Conservation (phyloP, 2,329 filamentous ascomycete species). For the Lojkania enalia region DNA sequence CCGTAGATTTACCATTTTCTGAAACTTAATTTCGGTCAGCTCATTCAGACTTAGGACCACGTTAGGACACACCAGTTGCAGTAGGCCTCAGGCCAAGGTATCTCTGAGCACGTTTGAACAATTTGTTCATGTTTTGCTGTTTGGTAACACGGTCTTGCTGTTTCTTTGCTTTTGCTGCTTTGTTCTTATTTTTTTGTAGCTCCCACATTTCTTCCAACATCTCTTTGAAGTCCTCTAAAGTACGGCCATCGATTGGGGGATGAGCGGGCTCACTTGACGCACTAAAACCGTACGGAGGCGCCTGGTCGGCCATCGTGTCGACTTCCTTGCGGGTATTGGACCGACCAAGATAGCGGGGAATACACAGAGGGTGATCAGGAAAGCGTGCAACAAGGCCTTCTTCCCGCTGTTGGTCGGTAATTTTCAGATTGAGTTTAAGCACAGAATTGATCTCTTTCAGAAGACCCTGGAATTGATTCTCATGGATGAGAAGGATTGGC, state of each 20-base stretch:
- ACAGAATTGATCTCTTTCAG: constrained; percentile 65
- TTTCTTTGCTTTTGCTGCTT: constrained; percentile 54
- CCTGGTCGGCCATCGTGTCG: constrained; percentile 39
- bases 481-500: constrained; percentile 69
- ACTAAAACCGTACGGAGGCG: constrained; percentile 19
- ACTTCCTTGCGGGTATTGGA: constrained; percentile 53
- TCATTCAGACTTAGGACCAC: too few relatives aligned
- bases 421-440: constrained; percentile 58
- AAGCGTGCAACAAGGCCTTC: constrained; percentile 67
- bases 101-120: constrained; percentile 66
- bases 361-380: constrained; percentile 60
- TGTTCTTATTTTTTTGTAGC: constrained; percentile 55
- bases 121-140: constrained; percentile 57
- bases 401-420: constrained; percentile 59
- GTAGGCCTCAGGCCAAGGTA: constrained; percentile 69
- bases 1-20: too few relatives aligned
- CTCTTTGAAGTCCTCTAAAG: constrained; percentile 55
- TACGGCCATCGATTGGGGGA: constrained; percentile 37
- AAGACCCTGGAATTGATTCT: constrained; percentile 66
- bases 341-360: constrained; percentile 69
- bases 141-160: constrained; percentile 53
- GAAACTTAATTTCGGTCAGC: too few relatives aligned
- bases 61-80: neutral
- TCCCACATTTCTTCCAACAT: constrained; percentile 59
- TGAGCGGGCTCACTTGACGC: constrained; percentile 23